Evolutionary conservation across 2,329 filamentous ascomycete species (phyloP).

Genomic region (Aspergillus niger): DNA sequence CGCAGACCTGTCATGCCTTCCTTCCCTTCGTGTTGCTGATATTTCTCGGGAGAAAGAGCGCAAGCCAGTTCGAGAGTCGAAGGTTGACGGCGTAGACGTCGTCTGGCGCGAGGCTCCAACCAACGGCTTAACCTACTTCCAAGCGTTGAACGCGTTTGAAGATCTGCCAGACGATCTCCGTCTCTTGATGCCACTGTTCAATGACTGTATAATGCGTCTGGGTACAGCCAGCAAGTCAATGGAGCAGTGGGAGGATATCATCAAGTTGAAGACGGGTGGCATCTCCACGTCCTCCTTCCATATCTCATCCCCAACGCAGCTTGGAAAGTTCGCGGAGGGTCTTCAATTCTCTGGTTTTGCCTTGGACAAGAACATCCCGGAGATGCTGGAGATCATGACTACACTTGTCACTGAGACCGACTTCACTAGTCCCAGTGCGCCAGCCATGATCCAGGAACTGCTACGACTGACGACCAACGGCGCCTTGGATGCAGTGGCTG

Average conservation of each 20-base stretch:
- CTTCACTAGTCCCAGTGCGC: constrained; percentile 80
- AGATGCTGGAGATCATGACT: constrained; percentile 84
- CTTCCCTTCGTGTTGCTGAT: constrained; percentile 83
- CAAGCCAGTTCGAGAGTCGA: constrained; percentile 64
- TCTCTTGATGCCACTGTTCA: constrained; percentile 83
- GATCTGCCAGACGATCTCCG: constrained; percentile 82
- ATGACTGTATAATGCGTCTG: constrained; percentile 87
- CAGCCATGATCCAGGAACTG: constrained; percentile 80
- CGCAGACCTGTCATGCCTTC: constrained; percentile 83
- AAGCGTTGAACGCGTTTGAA: constrained; percentile 77
- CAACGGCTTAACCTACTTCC: constrained; percentile 95
- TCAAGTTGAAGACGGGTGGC: constrained; percentile 94
- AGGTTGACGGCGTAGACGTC: constrained; percentile 65
- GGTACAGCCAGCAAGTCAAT: constrained; percentile 85
- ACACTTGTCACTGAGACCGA: constrained; percentile 83
- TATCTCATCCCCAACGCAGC: constrained; percentile 73
- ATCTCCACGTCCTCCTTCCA: constrained; percentile 82
- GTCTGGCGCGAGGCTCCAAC: constrained; percentile 93
- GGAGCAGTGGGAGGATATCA: constrained; percentile 92
- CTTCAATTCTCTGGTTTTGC: constrained; percentile 83
- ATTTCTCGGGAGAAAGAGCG: constrained; percentile 78
- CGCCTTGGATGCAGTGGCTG: constrained; percentile 87
- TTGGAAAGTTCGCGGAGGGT: constrained; percentile 73
- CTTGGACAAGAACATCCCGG: constrained; percentile 82
- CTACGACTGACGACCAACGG: constrained; percentile 85